Base-by-base conservation (phyloP, 2,329 filamentous ascomycete genomes). In the Ophioceras dolichostomum region DNA sequence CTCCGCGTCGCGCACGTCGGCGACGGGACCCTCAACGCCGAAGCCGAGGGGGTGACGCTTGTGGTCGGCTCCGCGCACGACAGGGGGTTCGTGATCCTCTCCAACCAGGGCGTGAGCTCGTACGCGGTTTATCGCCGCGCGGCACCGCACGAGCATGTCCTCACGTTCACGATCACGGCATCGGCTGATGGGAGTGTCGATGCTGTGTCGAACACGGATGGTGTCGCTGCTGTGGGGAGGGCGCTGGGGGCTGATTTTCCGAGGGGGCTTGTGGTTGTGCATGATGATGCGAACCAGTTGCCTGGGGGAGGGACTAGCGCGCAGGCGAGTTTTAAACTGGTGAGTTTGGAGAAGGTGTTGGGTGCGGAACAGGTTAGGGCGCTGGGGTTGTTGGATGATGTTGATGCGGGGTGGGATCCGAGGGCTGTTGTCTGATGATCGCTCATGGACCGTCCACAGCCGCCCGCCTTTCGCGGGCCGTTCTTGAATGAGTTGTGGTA, bases 211-310 rank as follows among this genome's bases (percentile, higher is more conserved):
- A 73, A 73, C 42, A 72, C 68, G 0, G 69, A 73, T 38, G 68
- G 69, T 0, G 52, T 72, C 20, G 43, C 65, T 0, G 68, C 62
- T 0, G 62, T 72, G 4, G 62, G 65, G 0, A 56, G 55, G 1
- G 52, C 46, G 0, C 49, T 72, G 28, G 64, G 65, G 21, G 45
- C 43, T 14, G 53, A 56, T 17, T 67, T 64, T 36, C 60, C 60
- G 0, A 45, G 50, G 7, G 67, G 69, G 0, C 32, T 73, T 18
- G 45, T 73, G 3, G 67, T 72, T 4, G 61, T 65, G 10, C 68
- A 72, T 40, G 68, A 73, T 42, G 69, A 73, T 48, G 62, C 64
- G 3, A 73, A 73, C 39, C 60, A 71, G 50, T 48, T 68, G 7
- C 51, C 59, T 0, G 59, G 48, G 5, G 66, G 67, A 0, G 57